These are phyloP conservation scores for Atkinsonella hypoxylon DNA, from an alignment of 2,329 filamentous ascomycete species.

Conservation along the genomic window DNA sequence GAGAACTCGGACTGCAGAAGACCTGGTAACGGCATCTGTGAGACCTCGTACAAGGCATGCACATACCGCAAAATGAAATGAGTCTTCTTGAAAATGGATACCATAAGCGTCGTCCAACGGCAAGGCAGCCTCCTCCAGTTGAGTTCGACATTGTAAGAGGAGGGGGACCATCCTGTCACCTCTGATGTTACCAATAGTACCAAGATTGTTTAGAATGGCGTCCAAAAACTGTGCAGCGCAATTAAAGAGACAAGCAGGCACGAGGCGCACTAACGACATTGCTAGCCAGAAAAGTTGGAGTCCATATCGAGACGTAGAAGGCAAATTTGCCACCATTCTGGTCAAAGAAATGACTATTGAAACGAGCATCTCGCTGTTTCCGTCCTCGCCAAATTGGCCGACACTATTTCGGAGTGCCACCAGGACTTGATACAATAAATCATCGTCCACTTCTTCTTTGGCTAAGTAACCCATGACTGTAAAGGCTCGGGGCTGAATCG, in stretches of 20 bases:
- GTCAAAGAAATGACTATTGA: slow-evolving; percentile 55
- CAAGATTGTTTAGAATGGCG: slow-evolving; percentile 52
- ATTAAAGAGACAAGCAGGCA: slow-evolving; percentile 52
- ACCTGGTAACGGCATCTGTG: slow-evolving; percentile 48
- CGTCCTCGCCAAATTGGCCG: slow-evolving; percentile 51
- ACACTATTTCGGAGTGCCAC: slow-evolving; percentile 56
- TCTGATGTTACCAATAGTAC: slow-evolving; percentile 45
- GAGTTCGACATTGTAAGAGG: slow-evolving; percentile 47
- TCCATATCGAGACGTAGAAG: slow-evolving; percentile 54
- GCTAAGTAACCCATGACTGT: slow-evolving; percentile 61
- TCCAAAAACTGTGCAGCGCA: slow-evolving; percentile 54
- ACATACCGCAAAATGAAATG: slow-evolving; percentile 56
- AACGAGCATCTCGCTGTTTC: slow-evolving; percentile 55
- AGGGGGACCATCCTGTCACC: slow-evolving; percentile 47
- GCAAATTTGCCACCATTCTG: slow-evolving; percentile 60
- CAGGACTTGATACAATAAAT: slow-evolving; percentile 58
- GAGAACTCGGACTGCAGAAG: slow-evolving; percentile 46
- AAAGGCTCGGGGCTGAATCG: slow-evolving; percentile 57
- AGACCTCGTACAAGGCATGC: slow-evolving; percentile 53
- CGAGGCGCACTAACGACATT: slow-evolving; percentile 52
- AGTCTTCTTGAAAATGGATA: slow-evolving; percentile 50
- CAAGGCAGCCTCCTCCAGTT: slow-evolving; percentile 49
- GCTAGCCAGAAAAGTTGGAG: slow-evolving; percentile 60
- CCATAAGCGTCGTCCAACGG: slow-evolving; percentile 54
- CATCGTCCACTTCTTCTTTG: slow-evolving; percentile 60